These are phyloP conservation scores for Geranomyces michiganensis DNA, from an alignment of 192 early-diverging fungal species.

Conservation along the genomic window DNA sequence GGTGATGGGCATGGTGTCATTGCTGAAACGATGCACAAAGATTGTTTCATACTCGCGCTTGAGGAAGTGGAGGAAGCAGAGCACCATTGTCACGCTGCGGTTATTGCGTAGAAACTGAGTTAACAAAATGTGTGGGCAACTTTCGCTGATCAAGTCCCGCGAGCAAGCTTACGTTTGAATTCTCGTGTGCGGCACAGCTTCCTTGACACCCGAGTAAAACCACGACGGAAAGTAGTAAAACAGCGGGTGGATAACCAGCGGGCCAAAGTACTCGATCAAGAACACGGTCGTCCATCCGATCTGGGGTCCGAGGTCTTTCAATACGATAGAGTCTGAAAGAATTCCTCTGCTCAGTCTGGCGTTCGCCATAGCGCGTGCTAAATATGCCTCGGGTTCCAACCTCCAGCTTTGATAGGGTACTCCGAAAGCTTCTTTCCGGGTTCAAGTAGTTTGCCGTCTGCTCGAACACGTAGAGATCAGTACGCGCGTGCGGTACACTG, in stretches of 20 bases:
- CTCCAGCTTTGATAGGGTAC: conserved; percentile 67
- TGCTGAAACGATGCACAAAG: conserved; percentile 87
- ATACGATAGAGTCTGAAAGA: conserved; percentile 21
- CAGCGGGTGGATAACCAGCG: conserved; percentile 82
- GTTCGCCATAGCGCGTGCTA: no score
- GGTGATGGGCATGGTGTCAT: conserved; percentile 93
- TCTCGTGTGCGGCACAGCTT: conserved; percentile 65
- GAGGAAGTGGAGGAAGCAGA: conserved; percentile 83
- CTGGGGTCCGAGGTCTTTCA: conserved; percentile 71
- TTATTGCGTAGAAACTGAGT: neutral
- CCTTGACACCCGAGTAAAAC: conserved; percentile 63
- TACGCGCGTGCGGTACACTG: no score
- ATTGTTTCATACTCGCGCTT: conserved; percentile 93
- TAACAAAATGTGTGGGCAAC: neutral
- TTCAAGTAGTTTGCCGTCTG: conserved; percentile 61
- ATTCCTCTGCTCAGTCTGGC: no score
- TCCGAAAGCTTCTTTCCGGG: conserved; percentile 58
- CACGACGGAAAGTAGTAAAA: conserved; percentile 74
- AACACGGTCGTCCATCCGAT: conserved; percentile 94
- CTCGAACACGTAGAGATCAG: no score
- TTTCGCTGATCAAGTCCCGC: neutral
- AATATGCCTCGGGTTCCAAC: conserved; percentile 54
- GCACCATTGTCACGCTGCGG: conserved; percentile 60
- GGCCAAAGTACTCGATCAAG: conserved; percentile 90
- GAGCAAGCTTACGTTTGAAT: conserved; percentile 59